Evolutionary conservation across 768 basidiomycete genomes (phyloP).

Genomic region (Lentinula detonsa): DNA sequence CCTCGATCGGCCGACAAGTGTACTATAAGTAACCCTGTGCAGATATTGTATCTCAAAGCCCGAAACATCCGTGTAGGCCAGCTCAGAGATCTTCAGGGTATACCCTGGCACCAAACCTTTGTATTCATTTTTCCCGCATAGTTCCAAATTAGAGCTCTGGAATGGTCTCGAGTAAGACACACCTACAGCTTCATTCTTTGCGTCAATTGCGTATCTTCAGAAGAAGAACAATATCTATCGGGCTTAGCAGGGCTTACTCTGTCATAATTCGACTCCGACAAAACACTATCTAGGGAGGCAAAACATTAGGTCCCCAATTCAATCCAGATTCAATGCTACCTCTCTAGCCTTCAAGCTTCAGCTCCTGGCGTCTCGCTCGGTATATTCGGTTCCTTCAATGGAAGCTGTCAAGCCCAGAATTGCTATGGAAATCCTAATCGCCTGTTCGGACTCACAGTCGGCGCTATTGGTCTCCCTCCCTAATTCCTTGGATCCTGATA

Average conservation of each 20-base stretch:
- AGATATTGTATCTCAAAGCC: neutral
- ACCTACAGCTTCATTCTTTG: no score
- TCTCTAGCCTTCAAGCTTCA: neutral
- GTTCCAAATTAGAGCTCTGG: no score
- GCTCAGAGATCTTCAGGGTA: no score
- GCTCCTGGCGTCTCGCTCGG: neutral
- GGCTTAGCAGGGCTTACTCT: no score
- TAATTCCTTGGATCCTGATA: neutral
- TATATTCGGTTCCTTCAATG: neutral
- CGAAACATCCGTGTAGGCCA: neutral
- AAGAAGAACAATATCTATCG: no score
- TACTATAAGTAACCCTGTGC: neutral
- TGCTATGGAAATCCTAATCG: neutral
- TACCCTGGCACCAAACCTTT: no score
- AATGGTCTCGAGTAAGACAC: no score
- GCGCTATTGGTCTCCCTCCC: no score
- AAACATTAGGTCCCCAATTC: neutral
- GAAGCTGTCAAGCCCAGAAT: neutral
- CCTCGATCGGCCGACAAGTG: neutral
- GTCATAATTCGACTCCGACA: no score
- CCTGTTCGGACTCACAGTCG: neutral
- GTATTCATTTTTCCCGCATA: no score
- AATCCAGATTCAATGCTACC: neutral
- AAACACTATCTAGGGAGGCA: no score
- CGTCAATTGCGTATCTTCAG: no score